phyloP scores from a whole-genome alignment of 495 filamentous ascomycete species.

The Aspergillus affinis region DNA sequence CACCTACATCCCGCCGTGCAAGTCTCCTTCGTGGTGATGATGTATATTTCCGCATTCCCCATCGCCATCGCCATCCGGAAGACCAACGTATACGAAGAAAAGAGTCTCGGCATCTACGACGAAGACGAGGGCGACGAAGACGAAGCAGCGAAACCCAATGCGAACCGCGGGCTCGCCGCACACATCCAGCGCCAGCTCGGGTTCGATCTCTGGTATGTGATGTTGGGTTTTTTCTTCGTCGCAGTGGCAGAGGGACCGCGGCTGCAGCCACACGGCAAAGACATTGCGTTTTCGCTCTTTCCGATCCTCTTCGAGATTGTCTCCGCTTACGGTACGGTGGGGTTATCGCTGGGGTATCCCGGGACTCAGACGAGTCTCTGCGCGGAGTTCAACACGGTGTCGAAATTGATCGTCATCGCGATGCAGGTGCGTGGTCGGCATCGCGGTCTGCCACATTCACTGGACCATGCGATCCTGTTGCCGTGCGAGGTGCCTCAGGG shows the following conservation, averaged over 20 bases:
- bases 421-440: slow-evolving; percentile 87
- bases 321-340: slow-evolving; percentile 86
- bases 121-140: slow-evolving; percentile 31
- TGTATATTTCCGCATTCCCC: slow-evolving; percentile 93
- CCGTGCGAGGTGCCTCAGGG: slow-evolving; percentile 53
- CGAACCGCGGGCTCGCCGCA: slow-evolving; percentile 51
- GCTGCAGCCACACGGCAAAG: slow-evolving; percentile 43
- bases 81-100: slow-evolving; percentile 92
- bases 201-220: slow-evolving; percentile 89
- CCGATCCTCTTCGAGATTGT: slow-evolving; percentile 83
- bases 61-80: slow-evolving; percentile 84
- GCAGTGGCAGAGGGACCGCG: slow-evolving; percentile 68
- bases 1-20: slow-evolving; percentile 80
- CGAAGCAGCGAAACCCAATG: slow-evolving; percentile 38
- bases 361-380: slow-evolving; percentile 67
- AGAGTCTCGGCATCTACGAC: slow-evolving; percentile 74
- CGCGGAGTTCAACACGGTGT: slow-evolving; percentile 64
- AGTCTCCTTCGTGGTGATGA: slow-evolving; percentile 89
- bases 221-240: slow-evolving; percentile 79
- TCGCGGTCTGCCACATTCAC: slow-evolving; percentile 78
- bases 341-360: slow-evolving; percentile 76
- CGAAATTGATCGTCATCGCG: slow-evolving; percentile 79
- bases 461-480: slow-evolving; percentile 77
- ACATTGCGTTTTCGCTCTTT: slow-evolving; percentile 52
- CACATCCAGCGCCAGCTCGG: slow-evolving; percentile 81